Evolutionary conservation across 108 stramenopile genomes (phyloP).

Genomic region (Conticribra guillardii): DNA sequence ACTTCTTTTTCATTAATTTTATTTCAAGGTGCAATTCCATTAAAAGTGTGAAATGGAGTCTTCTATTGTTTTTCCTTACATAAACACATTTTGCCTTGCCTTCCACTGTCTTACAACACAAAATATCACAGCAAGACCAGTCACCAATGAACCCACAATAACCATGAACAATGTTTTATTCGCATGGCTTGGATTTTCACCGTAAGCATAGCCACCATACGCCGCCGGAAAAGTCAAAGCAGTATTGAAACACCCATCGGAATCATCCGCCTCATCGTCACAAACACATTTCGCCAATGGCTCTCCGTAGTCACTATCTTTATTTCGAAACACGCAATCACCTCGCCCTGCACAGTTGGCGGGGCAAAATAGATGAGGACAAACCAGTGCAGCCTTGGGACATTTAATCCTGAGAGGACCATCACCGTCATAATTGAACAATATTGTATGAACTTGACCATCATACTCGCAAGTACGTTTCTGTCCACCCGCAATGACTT

Average conservation of each 20-base stretch:
- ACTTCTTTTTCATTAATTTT: neutral
- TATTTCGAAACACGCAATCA: slow-evolving; percentile 29
- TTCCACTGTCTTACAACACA: slow-evolving; percentile 46
- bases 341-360: slow-evolving; percentile 51
- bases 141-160: slow-evolving; percentile 47
- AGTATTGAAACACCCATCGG: slow-evolving; percentile 37
- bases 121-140: slow-evolving; percentile 32
- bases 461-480: slow-evolving; percentile 42
- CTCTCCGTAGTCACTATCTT: slow-evolving; percentile 2
- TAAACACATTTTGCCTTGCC: slow-evolving; percentile 47
- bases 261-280: slow-evolving; percentile 30
- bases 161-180: slow-evolving; percentile 41
- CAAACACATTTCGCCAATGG: slow-evolving; percentile 38
- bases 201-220: slow-evolving; percentile 24
- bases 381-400: slow-evolving; percentile 48
- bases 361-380: slow-evolving; percentile 50
- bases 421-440: slow-evolving; percentile 11
- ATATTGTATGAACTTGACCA: slow-evolving; percentile 40
- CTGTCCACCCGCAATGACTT: slow-evolving; percentile 37
- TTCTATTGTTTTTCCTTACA: slow-evolving; percentile 23
- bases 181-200: slow-evolving; percentile 17
- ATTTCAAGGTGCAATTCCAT: no score
- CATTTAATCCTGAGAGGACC: slow-evolving; percentile 46
- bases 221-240: slow-evolving; percentile 20
- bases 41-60: no score